A percentile compares a stretch with the other conserved stretches of the same genome.
phyloP scores from a whole-genome alignment of 495 filamentous ascomycete species.

The Clohesyomyces aquaticus region DNA sequence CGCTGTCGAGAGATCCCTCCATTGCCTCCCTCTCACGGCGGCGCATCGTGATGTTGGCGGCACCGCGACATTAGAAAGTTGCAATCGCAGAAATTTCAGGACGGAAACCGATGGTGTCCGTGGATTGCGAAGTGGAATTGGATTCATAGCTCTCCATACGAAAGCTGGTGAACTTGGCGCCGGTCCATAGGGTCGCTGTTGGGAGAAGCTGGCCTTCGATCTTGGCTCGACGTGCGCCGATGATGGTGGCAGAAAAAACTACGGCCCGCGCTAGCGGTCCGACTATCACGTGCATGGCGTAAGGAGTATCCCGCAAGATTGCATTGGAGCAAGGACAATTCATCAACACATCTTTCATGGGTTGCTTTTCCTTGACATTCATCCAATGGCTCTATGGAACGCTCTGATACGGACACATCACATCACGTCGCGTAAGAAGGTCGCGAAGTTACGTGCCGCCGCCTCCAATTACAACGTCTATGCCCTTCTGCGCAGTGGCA shows the following conservation, averaged over 20 bases:
- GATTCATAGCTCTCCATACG: slow-evolving; percentile 36
- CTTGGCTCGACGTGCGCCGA: no score
- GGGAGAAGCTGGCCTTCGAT: background rate
- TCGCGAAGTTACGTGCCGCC: slow-evolving; percentile 65
- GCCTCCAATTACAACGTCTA: slow-evolving; percentile 60
- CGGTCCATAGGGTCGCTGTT: slow-evolving; percentile 22
- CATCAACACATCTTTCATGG: no score
- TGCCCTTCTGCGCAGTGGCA: slow-evolving; percentile 67
- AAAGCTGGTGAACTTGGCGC: background rate
- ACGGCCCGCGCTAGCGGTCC: background rate
- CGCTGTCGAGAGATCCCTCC: background rate
- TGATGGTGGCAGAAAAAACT: background rate
- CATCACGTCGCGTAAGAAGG: slow-evolving; percentile 80
- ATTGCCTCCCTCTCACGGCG: slow-evolving; percentile 5
- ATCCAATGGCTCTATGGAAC: slow-evolving; percentile 42
- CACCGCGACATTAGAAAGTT: slow-evolving; percentile 21
- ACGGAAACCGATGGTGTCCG: slow-evolving; percentile 29
- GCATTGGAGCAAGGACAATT: no score
- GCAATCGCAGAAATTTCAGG: slow-evolving; percentile 31
- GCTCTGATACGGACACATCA: slow-evolving; percentile 78
- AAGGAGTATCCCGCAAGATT: no score
- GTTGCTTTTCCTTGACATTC: no score
- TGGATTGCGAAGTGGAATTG: slow-evolving; percentile 28
- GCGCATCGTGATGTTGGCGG: slow-evolving; percentile 9
- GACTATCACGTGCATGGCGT: background rate